Evolutionary conservation across 2,329 filamentous ascomycete species (phyloP).

Genomic region (Scytalidium lignicola): DNA sequence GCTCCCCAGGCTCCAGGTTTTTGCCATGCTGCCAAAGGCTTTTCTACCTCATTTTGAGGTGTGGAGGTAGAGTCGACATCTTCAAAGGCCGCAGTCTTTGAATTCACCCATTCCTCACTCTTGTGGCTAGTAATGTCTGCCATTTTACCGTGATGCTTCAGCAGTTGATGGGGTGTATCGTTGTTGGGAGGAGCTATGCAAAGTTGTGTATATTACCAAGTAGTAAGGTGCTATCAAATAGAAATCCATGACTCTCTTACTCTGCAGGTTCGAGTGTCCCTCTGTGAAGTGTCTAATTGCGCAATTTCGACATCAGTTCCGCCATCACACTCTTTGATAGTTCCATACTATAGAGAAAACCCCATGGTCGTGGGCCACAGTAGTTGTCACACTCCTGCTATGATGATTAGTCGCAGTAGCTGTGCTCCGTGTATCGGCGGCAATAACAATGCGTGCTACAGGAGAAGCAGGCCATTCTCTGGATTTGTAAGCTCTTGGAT

Average conservation of each 20-base stretch:
- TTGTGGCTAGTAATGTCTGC: not conserved
- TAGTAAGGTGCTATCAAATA: constrained; percentile 11
- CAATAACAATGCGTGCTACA: too few relatives aligned
- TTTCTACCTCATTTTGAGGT: not conserved
- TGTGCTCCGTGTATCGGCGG: too few relatives aligned
- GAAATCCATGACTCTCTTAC: too few relatives aligned
- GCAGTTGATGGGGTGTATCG: too few relatives aligned
- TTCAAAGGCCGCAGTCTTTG: not conserved
- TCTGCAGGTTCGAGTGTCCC: too few relatives aligned
- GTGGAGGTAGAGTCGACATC: not conserved
- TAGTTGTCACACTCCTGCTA: too few relatives aligned
- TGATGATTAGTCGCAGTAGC: too few relatives aligned
- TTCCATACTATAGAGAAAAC: too few relatives aligned
- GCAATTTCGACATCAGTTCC: not conserved
- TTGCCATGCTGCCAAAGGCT: constrained; percentile 11
- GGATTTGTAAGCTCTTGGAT: too few relatives aligned
- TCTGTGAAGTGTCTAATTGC: not conserved
- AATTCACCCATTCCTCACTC: not conserved
- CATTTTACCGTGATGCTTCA: not conserved
- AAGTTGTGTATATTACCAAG: not conserved
- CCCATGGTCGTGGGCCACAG: too few relatives aligned
- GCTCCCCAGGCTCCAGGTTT: constrained; percentile 10
- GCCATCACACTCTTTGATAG: not conserved
- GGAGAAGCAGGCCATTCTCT: too few relatives aligned
- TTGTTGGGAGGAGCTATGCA: too few relatives aligned